Evolutionary conservation across 1,139 yeast species (phyloP), one percentile per base, ranked within the genome.

Genomic region (Hyphopichia pseudoburtonii): DNA sequence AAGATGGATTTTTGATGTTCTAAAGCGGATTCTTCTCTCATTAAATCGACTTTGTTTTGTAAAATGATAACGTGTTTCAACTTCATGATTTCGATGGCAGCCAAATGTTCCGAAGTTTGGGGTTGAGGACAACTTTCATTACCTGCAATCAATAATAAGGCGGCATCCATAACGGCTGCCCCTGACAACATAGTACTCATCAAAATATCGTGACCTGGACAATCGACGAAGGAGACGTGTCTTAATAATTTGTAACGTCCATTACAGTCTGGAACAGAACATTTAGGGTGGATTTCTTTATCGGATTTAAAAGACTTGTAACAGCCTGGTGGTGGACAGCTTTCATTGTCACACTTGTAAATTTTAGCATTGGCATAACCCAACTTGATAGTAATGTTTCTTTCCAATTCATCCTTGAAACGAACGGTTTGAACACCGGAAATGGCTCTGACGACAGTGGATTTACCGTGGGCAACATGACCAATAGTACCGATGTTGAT

Each of bases 171-270:
- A 51, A 94, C 98, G 12, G 99, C 99, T 29, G 99, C 99, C 63
- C 99, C 99, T 35, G 97, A 90, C 80, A 94, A 83, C 99, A 94
- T 94, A 52, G 98, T 94, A 78, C 97, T 89, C 98, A 94, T 94
- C 64, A 94, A 83, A 74, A 94, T 92, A 76, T 94, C 99, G 86
- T 94, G 99, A 64, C 98, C 99, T 42, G 99, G 99, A 74, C 98
- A 94, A 75, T 94, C 99, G 44, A 94, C 98, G 56, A 94, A 94
- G 6, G 97, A 89, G 39, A 94, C 98, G 62, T 94, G 99, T 69
- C 99, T 88, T 35, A 89, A 81, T 50, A 94, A 76, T 56, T 80
- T 78, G 67, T 89, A 90, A 60, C 96, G 86, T 45, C 96, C 96
- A 14, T 60, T 57, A 62, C 90, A 84, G 11, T 94, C 96, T 45